These are phyloP conservation scores for Suhomyces terraborum DNA, from an alignment of 1,139 yeast species.

Conservation along the genomic window DNA sequence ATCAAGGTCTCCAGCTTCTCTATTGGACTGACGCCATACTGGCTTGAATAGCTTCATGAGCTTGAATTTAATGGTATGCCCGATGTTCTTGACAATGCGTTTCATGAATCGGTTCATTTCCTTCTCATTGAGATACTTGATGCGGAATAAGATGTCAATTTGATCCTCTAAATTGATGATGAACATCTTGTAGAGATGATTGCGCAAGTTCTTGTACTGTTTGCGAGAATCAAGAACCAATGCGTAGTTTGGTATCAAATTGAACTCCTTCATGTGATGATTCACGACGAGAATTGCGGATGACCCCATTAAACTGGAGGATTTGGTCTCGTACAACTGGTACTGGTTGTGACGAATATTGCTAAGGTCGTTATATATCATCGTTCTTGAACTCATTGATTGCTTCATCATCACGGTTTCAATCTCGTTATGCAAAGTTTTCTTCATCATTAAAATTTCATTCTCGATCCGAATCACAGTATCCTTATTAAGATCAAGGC, in stretches of 20 bases:
- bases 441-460: constrained; percentile 32
- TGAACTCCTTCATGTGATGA: constrained; percentile 36
- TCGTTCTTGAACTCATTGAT: constrained; percentile 22
- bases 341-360: constrained; percentile 33
- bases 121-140: constrained; percentile 37
- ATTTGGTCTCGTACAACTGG: constrained; percentile 30
- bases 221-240: constrained; percentile 28
- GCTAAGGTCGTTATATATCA: constrained; percentile 26
- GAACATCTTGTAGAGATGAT: constrained; percentile 42
- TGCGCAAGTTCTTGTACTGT: constrained; percentile 29
- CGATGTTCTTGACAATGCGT: constrained; percentile 28
- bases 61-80: constrained; percentile 30
- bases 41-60: constrained; percentile 27
- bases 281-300: constrained; percentile 25
- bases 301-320: constrained; percentile 16
- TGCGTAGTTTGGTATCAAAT: constrained; percentile 40
- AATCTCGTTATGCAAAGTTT: constrained; percentile 35
- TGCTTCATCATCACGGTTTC: constrained; percentile 31
- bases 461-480: constrained; percentile 29
- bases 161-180: constrained; percentile 43
- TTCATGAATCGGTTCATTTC: constrained; percentile 31
- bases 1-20: constrained; percentile 20
- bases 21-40: constrained; percentile 5
- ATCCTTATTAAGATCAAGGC: constrained; percentile 29
- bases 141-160: constrained; percentile 38